Base-by-base conservation (phyloP, 441 rosid genomes). In the Euphorbia celastroides region DNA sequence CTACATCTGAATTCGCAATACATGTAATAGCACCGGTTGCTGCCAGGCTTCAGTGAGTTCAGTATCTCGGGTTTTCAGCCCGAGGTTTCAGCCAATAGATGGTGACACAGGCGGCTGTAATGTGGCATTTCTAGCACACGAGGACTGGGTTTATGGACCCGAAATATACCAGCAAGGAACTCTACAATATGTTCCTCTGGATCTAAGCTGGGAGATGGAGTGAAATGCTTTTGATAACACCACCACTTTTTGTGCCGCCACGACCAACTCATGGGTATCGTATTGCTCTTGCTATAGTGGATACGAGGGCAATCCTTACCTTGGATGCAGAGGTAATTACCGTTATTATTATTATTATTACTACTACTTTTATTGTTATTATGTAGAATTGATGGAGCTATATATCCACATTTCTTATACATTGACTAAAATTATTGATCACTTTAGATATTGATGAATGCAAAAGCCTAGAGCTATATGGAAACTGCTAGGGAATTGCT, bases 241-340 rank as follows among this genome's bases (percentile, higher is more conserved):
- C 16, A 44, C n/a, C 50, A 14, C 17, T 44, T 0, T 2, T 7
- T 44, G 50, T 44, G 16, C n/a, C 16, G 13, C 1, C 50, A 44
- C n/a, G 1, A 14, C 50, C 1, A 44, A 44, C 50, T 14, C 50
- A 14, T 44, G 2, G n/a, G 50, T 44, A 44, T 17, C 50, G 2
- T 44, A 12, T 6, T 80, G 84, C 51, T 20, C 0, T 34, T 78
- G 84, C 59, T 0, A 1, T 0, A 0, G 0, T 0, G 80, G 84
- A 10, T 73, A 61, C 12, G 61, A 22, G 48, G 78, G 82, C 11
- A 78, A 71, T 23, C 76, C 82, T 14, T 80, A 80, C 60, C 65
- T 68, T 20, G 72, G 76, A 38, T 80, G 84, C 60, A 5, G 2
- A 59, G 80, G 81, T n/a, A n/a, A n/a, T 77, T 60, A n/a, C 31